Conservation (phyloP, 371 early-diverging fungal genomes). For the Chytridium lagenaria region DNA sequence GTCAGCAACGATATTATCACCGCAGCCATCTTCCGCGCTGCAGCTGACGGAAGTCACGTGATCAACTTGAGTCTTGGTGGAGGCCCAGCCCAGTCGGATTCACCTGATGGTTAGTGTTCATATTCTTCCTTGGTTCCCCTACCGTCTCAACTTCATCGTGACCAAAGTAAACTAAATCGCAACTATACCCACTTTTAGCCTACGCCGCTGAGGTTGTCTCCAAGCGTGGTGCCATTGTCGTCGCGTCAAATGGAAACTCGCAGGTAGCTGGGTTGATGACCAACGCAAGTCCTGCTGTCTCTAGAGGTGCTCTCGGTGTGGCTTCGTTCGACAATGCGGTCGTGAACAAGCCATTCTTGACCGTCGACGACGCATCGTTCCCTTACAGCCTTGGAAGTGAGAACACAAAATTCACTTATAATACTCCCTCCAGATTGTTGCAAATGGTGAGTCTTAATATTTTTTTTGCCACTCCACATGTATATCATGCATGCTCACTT, state of each 20-base stretch:
- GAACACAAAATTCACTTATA: slow-evolving; percentile 4
- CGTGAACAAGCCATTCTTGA: background rate
- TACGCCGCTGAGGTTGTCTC: slow-evolving; percentile 30
- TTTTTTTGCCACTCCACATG: background rate
- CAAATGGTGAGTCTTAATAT: background rate
- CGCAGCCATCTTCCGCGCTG: slow-evolving; percentile 68
- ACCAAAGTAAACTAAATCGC: too few relatives aligned
- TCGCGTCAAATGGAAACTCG: slow-evolving; percentile 70
- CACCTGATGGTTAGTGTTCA: background rate
- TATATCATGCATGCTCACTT: background rate
- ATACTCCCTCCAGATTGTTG: slow-evolving; percentile 8
- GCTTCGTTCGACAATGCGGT: slow-evolving; percentile 25
- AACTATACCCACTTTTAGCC: too few relatives aligned
- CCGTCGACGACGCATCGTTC: background rate
- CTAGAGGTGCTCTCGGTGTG: slow-evolving; percentile 14
- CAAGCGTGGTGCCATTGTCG: slow-evolving; percentile 16
- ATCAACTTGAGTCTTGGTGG: slow-evolving; percentile 72
- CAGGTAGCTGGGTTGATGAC: slow-evolving; percentile 70
- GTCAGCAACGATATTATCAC: slow-evolving; percentile 62
- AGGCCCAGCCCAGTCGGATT: slow-evolving; percentile 40
- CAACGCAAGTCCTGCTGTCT: slow-evolving; percentile 65
- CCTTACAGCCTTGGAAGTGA: background rate
- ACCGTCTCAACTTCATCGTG: slow-evolving; percentile 34
- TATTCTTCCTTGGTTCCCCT: slow-evolving; percentile 40
- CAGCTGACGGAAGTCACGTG: slow-evolving; percentile 63